These are phyloP conservation scores for Alternaria ventricosa DNA, from an alignment of 2,329 filamentous ascomycete species.

Conservation along the genomic window DNA sequence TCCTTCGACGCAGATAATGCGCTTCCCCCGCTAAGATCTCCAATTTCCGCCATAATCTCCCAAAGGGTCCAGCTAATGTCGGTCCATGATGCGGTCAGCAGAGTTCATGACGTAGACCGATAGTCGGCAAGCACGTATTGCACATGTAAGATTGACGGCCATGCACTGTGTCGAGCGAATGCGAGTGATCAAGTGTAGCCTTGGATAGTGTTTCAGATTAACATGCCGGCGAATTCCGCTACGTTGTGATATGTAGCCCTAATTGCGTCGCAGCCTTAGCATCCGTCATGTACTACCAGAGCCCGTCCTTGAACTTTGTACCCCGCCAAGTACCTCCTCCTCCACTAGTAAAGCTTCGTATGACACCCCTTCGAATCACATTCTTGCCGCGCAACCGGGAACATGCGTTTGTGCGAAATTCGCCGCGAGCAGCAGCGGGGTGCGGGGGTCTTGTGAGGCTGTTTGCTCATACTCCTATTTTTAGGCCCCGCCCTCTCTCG, in stretches of 20 bases:
- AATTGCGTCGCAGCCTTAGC: not conserved
- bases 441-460: constrained; percentile 11
- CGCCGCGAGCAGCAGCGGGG: not conserved
- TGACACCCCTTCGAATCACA: constrained; percentile 13
- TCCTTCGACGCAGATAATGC: constrained; percentile 1
- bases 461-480: constrained; percentile 17
- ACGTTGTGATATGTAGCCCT: not conserved
- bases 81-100: constrained; percentile 1
- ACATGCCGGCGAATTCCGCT: constrained; percentile 2
- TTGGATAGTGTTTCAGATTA: constrained; percentile 3
- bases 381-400: constrained; percentile 6
- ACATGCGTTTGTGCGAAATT: constrained; percentile 11
- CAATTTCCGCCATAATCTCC: constrained; percentile 5
- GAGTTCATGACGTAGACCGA: constrained; percentile 10
- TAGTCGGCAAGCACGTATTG: not conserved
- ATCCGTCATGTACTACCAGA: not conserved
- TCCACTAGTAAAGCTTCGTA: constrained; percentile 18
- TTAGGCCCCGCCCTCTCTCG: constrained; percentile 3
- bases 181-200: not conserved
- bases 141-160: not conserved
- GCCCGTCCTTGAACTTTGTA: constrained; percentile 1
- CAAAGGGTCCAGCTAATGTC: constrained; percentile 4
- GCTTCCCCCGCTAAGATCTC: constrained; percentile 4
- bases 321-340: constrained; percentile 10
- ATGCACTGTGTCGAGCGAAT: not conserved